These are phyloP conservation scores for Helichrysum umbraculigerum DNA, from an alignment of 129 eudicot genomes.

Conservation along the genomic window DNA sequence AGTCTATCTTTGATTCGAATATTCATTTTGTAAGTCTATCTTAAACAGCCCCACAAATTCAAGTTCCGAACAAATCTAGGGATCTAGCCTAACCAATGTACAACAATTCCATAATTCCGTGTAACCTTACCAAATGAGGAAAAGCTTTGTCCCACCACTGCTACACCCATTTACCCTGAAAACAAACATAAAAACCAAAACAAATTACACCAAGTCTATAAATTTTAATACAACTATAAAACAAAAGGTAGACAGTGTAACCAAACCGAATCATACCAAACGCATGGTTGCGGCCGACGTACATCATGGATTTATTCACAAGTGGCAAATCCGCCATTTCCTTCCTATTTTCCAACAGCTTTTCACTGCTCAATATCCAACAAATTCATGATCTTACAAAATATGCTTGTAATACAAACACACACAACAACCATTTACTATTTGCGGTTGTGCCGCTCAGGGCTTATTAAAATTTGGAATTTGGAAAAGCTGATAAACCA, in stretches of 20 bases:
- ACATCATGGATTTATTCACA: slow-evolving; percentile 66
- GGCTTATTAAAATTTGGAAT: neutral
- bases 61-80: slow-evolving; percentile 11
- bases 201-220: neutral
- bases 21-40: slow-evolving; percentile 9
- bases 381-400: neutral
- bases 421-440: neutral
- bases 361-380: slow-evolving; percentile 39
- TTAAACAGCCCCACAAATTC: slow-evolving; percentile 21
- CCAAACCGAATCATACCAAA: slow-evolving; percentile 30
- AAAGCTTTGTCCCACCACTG: neutral
- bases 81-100: slow-evolving; percentile 14
- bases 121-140: slow-evolving; percentile 19
- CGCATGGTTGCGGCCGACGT: slow-evolving; percentile 41
- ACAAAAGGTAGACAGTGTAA: neutral
- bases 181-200: slow-evolving; percentile 14
- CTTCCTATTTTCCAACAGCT: slow-evolving; percentile 46
- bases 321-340: slow-evolving; percentile 59
- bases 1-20: slow-evolving; percentile 6
- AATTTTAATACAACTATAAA: neutral
- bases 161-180: slow-evolving; percentile 26
- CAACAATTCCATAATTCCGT: slow-evolving; percentile 11
- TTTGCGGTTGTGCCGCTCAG: neutral
- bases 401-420: neutral
- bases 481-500: neutral